phyloP scores from a whole-genome alignment of 2,329 filamentous ascomycete species.

The Xylaria sp. region DNA sequence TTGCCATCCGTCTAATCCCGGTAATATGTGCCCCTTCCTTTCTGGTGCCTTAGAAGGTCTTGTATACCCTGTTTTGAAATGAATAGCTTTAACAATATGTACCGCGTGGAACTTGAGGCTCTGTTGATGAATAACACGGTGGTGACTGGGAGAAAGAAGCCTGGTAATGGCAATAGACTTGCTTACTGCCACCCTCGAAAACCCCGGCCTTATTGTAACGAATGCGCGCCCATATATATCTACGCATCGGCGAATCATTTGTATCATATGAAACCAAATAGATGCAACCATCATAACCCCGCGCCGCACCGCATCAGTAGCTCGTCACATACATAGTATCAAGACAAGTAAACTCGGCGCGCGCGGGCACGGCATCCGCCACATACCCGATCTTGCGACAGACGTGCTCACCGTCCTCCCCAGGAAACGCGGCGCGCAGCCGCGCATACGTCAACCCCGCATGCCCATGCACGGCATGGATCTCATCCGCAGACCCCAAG shows the following conservation, averaged over 20 bases:
- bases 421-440: not conserved
- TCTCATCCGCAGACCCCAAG: not conserved
- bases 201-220: not conserved
- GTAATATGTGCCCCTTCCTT: too few species aligned
- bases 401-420: not conserved
- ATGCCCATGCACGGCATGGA: not conserved
- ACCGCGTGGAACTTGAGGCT: too few species aligned
- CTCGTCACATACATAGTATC: not conserved
- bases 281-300: not conserved
- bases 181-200: not conserved
- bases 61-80: too few species aligned
- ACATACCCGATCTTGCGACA: conserved; percentile 4
- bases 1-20: too few species aligned
- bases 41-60: too few species aligned
- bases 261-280: not conserved
- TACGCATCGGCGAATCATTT: not conserved
- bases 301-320: not conserved
- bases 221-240: not conserved
- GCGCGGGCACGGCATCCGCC: not conserved
- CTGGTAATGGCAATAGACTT: not conserved
- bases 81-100: too few species aligned
- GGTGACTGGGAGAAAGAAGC: not conserved
- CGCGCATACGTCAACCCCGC: not conserved
- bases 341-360: conserved; percentile 3
- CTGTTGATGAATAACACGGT: too few species aligned